Evolutionary conservation across 371 early-diverging fungal species (phyloP), one percentile per base, ranked within the genome.

Genomic region (Mortierella sp.): DNA sequence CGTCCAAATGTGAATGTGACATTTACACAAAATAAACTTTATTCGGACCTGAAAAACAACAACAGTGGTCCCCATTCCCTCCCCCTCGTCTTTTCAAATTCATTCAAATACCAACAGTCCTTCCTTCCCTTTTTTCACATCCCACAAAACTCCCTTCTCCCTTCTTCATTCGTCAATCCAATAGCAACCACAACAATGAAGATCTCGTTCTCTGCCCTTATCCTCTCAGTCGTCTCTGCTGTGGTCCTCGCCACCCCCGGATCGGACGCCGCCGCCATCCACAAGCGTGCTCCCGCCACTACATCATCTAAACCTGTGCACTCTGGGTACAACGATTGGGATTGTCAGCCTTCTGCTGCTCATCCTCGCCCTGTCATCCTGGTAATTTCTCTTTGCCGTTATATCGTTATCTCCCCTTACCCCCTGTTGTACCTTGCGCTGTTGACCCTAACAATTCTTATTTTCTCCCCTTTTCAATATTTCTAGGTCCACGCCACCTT

Each of bases 351-450:
- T 3, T 74, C 74, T 3, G 74, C 60, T 19, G 54, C 65, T 16
- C 70, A 75, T n/a, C 60, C 77, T 54, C 77, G 72, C n/a, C 77
- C 77, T n/a, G 77, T 77, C 13, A 77, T 77, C 48, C 24, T 77
- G 45, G 57, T 50, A 50, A 13, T 3, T 9, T 13, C 50, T 47
- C 50, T 16, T 50, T 13, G 16, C 50, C 50, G 16, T 16, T 50
- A 14, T 48, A 13, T 9, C 48, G 6, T 16, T 13, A 14, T 50
- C 50, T 50, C 50, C 5, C 5, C 42, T 38, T n/a, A n/a, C 16
- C 13, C 16, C 16, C 16, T 50, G 11, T 50, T 50, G 13, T 13
- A 8, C 0, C 7, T 47, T 7, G 13, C 9, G 8, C 47, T 50
- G 16, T n/a, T n/a, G n/a, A n/a, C n/a, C n/a, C n/a, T n/a, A n/a